Evolutionary conservation across 129 eudicot genomes (phyloP).

Genomic region (Pulicaria dysenterica): DNA sequence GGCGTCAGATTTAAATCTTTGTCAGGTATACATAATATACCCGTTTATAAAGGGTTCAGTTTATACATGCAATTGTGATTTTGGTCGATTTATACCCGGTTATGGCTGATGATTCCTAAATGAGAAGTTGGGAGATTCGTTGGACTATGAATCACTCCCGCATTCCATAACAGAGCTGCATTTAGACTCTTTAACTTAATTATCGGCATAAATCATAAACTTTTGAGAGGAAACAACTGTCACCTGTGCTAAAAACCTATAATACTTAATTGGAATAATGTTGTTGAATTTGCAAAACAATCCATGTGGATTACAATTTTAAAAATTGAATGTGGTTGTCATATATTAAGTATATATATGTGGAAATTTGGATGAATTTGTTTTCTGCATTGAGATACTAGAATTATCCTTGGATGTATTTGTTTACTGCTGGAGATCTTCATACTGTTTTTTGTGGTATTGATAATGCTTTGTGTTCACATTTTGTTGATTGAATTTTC

Average conservation of each 20-base stretch:
- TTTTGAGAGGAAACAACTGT: background rate
- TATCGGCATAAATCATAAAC: background rate
- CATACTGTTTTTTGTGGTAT: slow-evolving; percentile 9
- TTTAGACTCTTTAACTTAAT: slow-evolving; percentile 19
- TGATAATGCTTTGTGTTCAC: slow-evolving; percentile 25
- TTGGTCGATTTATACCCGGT: slow-evolving; percentile 19
- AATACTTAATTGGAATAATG: slow-evolving; percentile 9
- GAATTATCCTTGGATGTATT: slow-evolving; percentile 1
- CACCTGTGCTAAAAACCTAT: slow-evolving; percentile 3
- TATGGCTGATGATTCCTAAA: slow-evolving; percentile 8
- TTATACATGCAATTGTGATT: slow-evolving; percentile 26
- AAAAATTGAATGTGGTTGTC: background rate
- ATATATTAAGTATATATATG: background rate
- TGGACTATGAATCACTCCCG: slow-evolving; percentile 15
- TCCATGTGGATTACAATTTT: background rate
- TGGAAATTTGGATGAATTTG: background rate
- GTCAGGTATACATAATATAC: slow-evolving; percentile 65
- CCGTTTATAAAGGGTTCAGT: slow-evolving; percentile 20
- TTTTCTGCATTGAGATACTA: background rate
- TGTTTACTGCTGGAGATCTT: slow-evolving; percentile 13
- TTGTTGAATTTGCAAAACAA: slow-evolving; percentile 20
- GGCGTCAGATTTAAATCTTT: slow-evolving; percentile 87
- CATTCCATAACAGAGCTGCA: slow-evolving; percentile 23
- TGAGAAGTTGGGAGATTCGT: slow-evolving; percentile 30
- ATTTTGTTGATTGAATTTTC: slow-evolving; percentile 1